A percentile compares a stretch with the other conserved stretches of the same genome.
Evolutionary conservation across 352 stramenopile genomes (phyloP).

Genomic region (Thraustochytrium striatum): DNA sequence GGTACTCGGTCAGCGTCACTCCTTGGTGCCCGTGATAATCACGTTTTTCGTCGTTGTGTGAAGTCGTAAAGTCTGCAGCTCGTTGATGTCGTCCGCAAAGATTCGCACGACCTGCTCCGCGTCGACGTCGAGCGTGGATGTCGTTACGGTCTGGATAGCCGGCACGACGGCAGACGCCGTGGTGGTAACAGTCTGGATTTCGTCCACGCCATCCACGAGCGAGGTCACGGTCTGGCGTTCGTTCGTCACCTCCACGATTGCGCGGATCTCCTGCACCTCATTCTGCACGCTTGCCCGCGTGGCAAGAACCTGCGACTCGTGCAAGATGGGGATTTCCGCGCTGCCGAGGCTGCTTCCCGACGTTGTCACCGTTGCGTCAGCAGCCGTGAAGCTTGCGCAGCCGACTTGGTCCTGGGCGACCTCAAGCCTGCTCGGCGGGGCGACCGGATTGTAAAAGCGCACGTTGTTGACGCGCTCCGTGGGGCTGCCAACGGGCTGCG

Average conservation of each 20-base stretch:
- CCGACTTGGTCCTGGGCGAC: conserved; percentile 3
- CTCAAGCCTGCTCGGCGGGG: background rate
- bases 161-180: conserved; percentile 68
- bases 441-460: conserved; percentile 35
- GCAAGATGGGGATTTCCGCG: conserved; percentile 65
- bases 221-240: conserved; percentile 89
- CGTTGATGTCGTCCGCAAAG: conserved; percentile 79
- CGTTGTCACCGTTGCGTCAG: background rate
- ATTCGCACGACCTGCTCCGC: conserved; percentile 88
- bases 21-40: conserved; percentile 65
- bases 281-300: conserved; percentile 73
- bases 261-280: conserved; percentile 86
- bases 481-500: background rate
- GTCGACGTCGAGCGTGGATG: conserved; percentile 78
- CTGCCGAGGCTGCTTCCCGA: background rate
- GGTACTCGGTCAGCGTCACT: conserved; percentile 69
- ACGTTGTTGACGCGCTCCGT: background rate
- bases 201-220: conserved; percentile 67
- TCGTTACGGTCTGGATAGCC: conserved; percentile 87
- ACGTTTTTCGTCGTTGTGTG: conserved; percentile 73
- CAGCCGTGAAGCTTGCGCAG: background rate
- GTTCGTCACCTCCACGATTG: conserved; percentile 87
- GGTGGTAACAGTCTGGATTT: conserved; percentile 82
- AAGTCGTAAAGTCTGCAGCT: conserved; percentile 66
- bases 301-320: conserved; percentile 79